Evolutionary conservation across 371 early-diverging fungal genomes (phyloP).

Genomic region (Funneliformis caledonium): DNA sequence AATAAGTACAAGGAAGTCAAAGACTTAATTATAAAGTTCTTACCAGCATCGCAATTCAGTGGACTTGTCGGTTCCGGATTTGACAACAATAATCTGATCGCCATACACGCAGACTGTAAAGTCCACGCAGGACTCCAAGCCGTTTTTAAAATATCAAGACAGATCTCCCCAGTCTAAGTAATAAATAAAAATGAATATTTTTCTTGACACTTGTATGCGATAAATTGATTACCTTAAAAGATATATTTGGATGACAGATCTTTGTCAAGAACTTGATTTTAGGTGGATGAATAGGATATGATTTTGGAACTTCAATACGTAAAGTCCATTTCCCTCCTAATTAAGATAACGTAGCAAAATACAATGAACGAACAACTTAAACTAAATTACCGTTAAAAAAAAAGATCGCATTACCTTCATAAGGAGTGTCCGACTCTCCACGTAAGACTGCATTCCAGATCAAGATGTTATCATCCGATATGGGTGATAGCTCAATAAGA

Average conservation of each 20-base stretch:
- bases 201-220: not conserved
- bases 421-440: slow-evolving; percentile 85
- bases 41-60: slow-evolving; percentile 89
- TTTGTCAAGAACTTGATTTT: slow-evolving; percentile 72
- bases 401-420: slow-evolving; percentile 60
- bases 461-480: slow-evolving; percentile 79
- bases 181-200: not conserved
- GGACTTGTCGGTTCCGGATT: slow-evolving; percentile 88
- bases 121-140: slow-evolving; percentile 90
- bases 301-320: slow-evolving; percentile 59
- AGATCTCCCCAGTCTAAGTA: slow-evolving; percentile 78
- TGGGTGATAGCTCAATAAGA: slow-evolving; percentile 64
- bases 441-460: slow-evolving; percentile 87
- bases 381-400: not conserved
- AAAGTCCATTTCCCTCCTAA: slow-evolving; percentile 66
- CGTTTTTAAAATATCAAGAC: slow-evolving; percentile 80
- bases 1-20: not conserved
- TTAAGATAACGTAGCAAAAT: slow-evolving; percentile 42
- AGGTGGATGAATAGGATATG: slow-evolving; percentile 81
- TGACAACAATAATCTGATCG: slow-evolving; percentile 71
- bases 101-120: slow-evolving; percentile 70
- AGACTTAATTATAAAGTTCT: not conserved
- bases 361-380: slow-evolving; percentile 33
- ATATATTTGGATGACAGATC: slow-evolving; percentile 83
- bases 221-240: slow-evolving; percentile 63